Base-by-base conservation (phyloP, 2,329 filamentous ascomycete genomes). In the Alternaria viburni region DNA sequence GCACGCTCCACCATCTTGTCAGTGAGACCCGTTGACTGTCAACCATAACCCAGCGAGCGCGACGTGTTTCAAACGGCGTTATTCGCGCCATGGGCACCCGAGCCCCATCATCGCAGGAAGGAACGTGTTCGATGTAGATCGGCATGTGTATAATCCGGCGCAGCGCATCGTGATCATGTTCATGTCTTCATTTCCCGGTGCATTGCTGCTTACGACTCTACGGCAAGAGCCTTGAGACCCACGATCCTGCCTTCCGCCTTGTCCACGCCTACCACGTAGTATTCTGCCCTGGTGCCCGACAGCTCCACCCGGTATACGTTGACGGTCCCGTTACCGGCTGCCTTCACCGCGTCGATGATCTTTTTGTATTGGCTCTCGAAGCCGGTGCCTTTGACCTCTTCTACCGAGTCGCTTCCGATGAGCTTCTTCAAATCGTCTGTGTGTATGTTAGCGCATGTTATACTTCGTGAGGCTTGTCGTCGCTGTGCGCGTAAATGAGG, bases 341-440 rank as follows among this genome's bases (percentile, higher is more conserved):
- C 83, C 67, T 86, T 85, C 52, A 94, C 90, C 13, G 91, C 91
- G 36, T 91, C 86, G 3, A 93, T 79, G 32, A 95, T 81, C 13
- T 87, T 83, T 63, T 82, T 83, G 77, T 97, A 97, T 74, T 91
- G 85, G 17, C 89, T 90, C 44, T 85, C 93, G 86, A 94, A 97
- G 57, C 91, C 88, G 19, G 87, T 82, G 4, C 89, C 85, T 68
- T 90, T 88, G 68, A 91, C 78, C 65, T 91, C 91, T 71, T 88
- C 83, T 43, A 96, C 86, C 84, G 10, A 86, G 2, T 85, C 82
- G 32, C 84, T 85, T 17, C 85, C 83, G 65, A 96, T 88, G 52
- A 95, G 82, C 61, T 84, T 83, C 21, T 89, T 89, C 65, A 97
- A 91, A 67, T 92, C 87, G 70, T 86, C 92, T 93, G 71, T 21